These are phyloP conservation scores for Sphaerulina vaccinii DNA, from an alignment of 2,329 filamentous ascomycete species.

Conservation along the genomic window DNA sequence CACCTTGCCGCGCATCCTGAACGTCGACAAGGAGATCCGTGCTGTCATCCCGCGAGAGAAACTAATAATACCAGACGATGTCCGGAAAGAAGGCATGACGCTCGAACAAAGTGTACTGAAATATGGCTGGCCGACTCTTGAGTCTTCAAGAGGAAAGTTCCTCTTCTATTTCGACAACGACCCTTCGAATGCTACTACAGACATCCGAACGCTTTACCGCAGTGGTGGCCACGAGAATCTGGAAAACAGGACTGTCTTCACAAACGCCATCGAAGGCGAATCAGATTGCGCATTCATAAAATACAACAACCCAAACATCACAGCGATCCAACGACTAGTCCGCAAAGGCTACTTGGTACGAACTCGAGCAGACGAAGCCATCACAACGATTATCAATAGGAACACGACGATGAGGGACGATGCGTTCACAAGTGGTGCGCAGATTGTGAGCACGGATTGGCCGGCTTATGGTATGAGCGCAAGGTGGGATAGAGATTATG, in stretches of 20 bases:
- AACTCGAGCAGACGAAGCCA: conserved; percentile 49
- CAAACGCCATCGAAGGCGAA: conserved; percentile 48
- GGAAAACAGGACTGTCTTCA: conserved; percentile 51
- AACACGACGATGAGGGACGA: conserved; percentile 46
- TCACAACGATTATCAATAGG: conserved; percentile 44
- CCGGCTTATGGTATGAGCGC: conserved; percentile 49
- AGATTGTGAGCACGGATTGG: conserved; percentile 53
- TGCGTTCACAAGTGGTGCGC: conserved; percentile 50
- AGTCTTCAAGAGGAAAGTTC: conserved; percentile 46
- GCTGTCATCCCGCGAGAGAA: conserved; percentile 42
- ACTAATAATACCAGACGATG: conserved; percentile 50
- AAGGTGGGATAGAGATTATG: conserved; percentile 51
- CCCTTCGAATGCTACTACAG: conserved; percentile 35
- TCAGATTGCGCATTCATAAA: conserved; percentile 53
- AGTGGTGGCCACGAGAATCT: conserved; percentile 37
- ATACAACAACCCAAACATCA: conserved; percentile 46
- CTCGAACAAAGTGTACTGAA: conserved; percentile 49
- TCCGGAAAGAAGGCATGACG: conserved; percentile 43
- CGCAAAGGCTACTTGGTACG: conserved; percentile 51
- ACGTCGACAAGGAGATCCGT: conserved; percentile 50
- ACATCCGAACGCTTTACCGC: conserved; percentile 44
- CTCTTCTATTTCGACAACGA: conserved; percentile 55
- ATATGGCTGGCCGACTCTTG: conserved; percentile 51
- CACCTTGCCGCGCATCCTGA: conserved; percentile 45
- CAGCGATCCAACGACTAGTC: conserved; percentile 48